Conservation (phyloP, 208 protist species). For the Acanthamoeba healyi region DNA sequence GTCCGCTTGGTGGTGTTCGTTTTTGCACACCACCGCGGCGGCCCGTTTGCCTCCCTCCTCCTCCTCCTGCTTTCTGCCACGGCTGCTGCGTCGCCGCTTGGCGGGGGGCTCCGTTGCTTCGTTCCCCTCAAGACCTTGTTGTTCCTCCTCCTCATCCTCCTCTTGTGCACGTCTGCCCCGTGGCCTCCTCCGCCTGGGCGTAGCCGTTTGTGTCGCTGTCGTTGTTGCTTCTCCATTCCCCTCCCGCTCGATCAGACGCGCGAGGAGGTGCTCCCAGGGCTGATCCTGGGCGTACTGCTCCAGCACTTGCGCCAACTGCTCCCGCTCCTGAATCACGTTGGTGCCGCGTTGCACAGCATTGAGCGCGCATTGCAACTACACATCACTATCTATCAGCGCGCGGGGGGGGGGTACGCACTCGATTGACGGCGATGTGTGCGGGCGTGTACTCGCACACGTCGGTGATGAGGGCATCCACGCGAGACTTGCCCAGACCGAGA, state of each 20-base stretch:
- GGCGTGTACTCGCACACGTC: constrained; percentile 57
- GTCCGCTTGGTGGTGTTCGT: no score
- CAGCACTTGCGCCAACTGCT: neutral
- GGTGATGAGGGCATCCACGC: neutral
- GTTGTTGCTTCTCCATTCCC: neutral
- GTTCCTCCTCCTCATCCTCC: neutral
- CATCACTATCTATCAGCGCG: no score
- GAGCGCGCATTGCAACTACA: neutral
- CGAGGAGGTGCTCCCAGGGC: neutral
- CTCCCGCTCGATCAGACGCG: neutral
- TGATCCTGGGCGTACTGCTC: neutral
- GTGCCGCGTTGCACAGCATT: neutral
- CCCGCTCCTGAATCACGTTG: neutral
- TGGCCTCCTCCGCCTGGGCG: neutral
- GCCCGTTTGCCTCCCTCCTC: neutral
- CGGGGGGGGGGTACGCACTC: neutral
- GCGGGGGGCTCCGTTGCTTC: neutral
- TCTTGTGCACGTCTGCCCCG: neutral
- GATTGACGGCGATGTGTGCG: constrained; percentile 42
- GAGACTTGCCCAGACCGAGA: neutral
- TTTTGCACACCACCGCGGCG: neutral
- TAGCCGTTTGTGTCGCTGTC: no score
- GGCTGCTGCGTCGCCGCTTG: no score
- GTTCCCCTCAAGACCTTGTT: no score
- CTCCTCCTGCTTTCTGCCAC: neutral